Conservation (phyloP, 202 grass and related monocot species). For the Elaeis oleifera region DNA sequence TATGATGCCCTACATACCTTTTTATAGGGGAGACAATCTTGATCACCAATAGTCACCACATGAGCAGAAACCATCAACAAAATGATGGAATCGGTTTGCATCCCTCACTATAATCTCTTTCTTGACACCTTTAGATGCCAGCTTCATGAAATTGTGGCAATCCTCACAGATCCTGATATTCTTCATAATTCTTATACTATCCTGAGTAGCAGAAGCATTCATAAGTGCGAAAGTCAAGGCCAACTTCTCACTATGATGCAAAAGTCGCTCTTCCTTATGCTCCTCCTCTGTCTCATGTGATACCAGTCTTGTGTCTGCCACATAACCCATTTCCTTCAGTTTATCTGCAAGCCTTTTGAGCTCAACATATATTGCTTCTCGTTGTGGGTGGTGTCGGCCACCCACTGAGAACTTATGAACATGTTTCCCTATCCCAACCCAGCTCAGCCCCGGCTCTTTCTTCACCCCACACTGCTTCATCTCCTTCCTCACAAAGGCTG, state of each 20-base stretch:
- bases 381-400: constrained; percentile 6
- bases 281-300: constrained; percentile 3
- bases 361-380: constrained; percentile 14
- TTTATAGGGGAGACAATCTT: background rate
- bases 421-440: constrained; percentile 16
- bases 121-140: constrained; percentile 4
- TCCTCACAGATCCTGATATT: constrained; percentile 11
- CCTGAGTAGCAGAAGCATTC: constrained; percentile 3
- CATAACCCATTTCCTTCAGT: constrained; percentile 25
- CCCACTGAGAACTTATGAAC: constrained; percentile 15
- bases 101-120: constrained; percentile 22
- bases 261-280: constrained; percentile 6
- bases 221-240: constrained; percentile 14
- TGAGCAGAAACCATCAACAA: constrained; percentile 6
- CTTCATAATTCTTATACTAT: constrained; percentile 15
- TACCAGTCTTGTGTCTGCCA: constrained; percentile 2
- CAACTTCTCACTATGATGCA: constrained; percentile 21
- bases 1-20: too few species aligned
- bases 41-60: constrained; percentile 19
- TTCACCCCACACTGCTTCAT: constrained; percentile 17
- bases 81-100: constrained; percentile 22
- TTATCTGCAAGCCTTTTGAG: background rate
- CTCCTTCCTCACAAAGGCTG: constrained; percentile 18
- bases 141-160: constrained; percentile 16
- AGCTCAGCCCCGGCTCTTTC: constrained; percentile 21